Evolutionary conservation across 768 basidiomycete genomes (phyloP), one percentile per base, ranked within the genome.

Genomic region (Boletus vinaceobasis): DNA sequence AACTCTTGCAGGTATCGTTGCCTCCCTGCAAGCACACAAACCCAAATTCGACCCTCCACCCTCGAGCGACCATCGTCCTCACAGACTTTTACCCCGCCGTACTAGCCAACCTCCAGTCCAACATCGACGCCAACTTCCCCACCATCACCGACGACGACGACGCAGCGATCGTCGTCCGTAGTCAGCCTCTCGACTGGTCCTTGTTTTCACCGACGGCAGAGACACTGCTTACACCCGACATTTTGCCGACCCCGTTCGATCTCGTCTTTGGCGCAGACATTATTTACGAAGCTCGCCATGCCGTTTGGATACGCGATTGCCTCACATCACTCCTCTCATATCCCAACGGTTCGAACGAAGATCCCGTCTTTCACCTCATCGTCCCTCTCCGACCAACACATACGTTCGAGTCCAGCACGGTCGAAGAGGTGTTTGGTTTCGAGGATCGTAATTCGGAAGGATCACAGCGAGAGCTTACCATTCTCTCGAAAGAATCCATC

Each of bases 351-450:
- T 50, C 45, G 2, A 26, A 50, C 32, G 36, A 37, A 5, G 50
- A 40, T 3, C 59, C 62, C 2, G 23, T 50, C 4, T 93, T 93
- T 67, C 88, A 91, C 60, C 79, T 93, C 14, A 76, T 91, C 46
- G 81, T 92, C n/a, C 89, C 91, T 1, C 74, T 89, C 5, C 86
- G 92, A 1, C 66, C 75, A 10, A 88, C 87, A 0, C 86, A 88
- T 58, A 61, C 72, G 0, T 66, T 65, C 13, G 91, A 93, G 71
- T 83, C 81, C 0, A 71, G 63, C 33, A 78, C 79, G 0, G 68
- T 91, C 43, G 86, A 88, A 57, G 62, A 65, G 9, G 75, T 83
- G 4, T 90, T 92, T 58, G 59, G 60, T 14, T 54, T 45, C 9
- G 49, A 52, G 32, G 43, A 48, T 29, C 48, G 36, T 17, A 14